Conservation (phyloP, 208 protist species). For the Wallacemonas sp. region DNA sequence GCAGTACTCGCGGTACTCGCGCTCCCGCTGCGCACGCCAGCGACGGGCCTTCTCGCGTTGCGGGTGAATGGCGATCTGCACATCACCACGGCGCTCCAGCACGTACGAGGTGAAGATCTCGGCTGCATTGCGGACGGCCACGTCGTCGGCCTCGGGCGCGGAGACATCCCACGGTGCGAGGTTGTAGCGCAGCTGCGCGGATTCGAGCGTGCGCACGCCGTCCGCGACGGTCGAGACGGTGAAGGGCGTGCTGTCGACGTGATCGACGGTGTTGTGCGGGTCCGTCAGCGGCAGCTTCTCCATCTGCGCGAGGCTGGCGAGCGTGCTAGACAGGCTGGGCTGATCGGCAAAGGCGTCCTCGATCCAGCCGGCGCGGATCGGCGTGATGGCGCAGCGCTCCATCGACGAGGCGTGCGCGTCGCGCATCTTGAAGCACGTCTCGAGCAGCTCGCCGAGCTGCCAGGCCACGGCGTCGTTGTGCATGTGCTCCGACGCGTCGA, state of each 20-base stretch:
- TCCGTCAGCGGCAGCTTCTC: slow-evolving; percentile 67
- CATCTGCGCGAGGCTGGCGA: slow-evolving; percentile 75
- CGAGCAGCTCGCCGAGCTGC: slow-evolving; percentile 90
- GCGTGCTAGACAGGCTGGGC: slow-evolving; percentile 71
- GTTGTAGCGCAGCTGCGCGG: slow-evolving; percentile 70
- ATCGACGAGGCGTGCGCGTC: slow-evolving; percentile 78
- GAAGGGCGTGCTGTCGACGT: slow-evolving; percentile 59
- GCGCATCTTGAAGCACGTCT: slow-evolving; percentile 87
- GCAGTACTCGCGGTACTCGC: slow-evolving; percentile 73
- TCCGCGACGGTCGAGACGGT: slow-evolving; percentile 66
- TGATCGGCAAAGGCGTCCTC: slow-evolving; percentile 92
- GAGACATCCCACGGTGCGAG: slow-evolving; percentile 84
- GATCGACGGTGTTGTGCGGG: slow-evolving; percentile 74
- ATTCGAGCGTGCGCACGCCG: slow-evolving; percentile 56
- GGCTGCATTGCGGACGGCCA: slow-evolving; percentile 68
- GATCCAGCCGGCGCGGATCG: slow-evolving; percentile 82
- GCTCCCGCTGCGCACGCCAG: slow-evolving; percentile 76
- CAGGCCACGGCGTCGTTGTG: slow-evolving; percentile 92
- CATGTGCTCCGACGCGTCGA: slow-evolving; percentile 90
- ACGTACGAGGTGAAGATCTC: slow-evolving; percentile 87
- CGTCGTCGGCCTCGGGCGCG: slow-evolving; percentile 52
- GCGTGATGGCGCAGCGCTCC: slow-evolving; percentile 87
- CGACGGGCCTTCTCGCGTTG: slow-evolving; percentile 57
- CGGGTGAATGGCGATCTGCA: slow-evolving; percentile 58
- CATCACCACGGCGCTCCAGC: slow-evolving; percentile 61